These are phyloP conservation scores for Dryas alaskensis DNA, from an alignment of 306 rosid genomes.

Conservation along the genomic window DNA sequence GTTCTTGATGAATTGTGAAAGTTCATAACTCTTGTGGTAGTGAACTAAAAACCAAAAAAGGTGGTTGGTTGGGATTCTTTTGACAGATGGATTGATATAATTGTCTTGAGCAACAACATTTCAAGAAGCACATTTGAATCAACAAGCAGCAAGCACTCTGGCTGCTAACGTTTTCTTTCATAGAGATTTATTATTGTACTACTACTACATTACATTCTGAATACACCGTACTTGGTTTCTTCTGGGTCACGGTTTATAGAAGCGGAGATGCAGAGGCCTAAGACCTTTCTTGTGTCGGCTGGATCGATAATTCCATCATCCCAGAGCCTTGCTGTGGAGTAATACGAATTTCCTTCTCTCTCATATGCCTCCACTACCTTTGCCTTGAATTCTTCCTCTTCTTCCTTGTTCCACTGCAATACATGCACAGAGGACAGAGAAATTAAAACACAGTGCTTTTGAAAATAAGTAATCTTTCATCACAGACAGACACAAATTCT, in stretches of 20 bases:
- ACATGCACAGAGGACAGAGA: constrained; percentile 1
- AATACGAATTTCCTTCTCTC: constrained; percentile 82
- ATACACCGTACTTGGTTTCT: constrained; percentile 84
- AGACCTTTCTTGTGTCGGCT: constrained; percentile 80
- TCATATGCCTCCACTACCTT: constrained; percentile 80
- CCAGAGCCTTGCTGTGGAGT: constrained; percentile 94
- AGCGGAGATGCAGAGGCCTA: constrained; percentile 78
- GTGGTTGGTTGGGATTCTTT: too few species aligned
- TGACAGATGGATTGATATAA: background rate
- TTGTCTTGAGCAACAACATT: background rate
- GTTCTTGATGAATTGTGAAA: too few species aligned
- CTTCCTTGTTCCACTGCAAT: constrained; percentile 79
- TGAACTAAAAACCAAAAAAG: too few species aligned
- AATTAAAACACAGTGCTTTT: constrained; percentile 19
- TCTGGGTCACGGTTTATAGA: constrained; percentile 60
- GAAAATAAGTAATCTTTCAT: background rate
- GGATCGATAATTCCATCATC: constrained; percentile 97
- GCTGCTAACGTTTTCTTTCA: constrained; percentile 11
- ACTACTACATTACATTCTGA: constrained; percentile 59
- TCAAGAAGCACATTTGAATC: constrained; percentile 7
- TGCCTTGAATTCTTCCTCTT: constrained; percentile 75
- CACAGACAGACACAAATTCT: constrained; percentile 3
- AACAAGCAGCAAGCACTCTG: background rate
- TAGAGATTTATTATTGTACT: constrained; percentile 7
- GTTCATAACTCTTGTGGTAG: too few species aligned